Base-by-base conservation (phyloP, 202 grass and related monocot genomes). In the Bolboschoenoplectus hybrid region DNA sequence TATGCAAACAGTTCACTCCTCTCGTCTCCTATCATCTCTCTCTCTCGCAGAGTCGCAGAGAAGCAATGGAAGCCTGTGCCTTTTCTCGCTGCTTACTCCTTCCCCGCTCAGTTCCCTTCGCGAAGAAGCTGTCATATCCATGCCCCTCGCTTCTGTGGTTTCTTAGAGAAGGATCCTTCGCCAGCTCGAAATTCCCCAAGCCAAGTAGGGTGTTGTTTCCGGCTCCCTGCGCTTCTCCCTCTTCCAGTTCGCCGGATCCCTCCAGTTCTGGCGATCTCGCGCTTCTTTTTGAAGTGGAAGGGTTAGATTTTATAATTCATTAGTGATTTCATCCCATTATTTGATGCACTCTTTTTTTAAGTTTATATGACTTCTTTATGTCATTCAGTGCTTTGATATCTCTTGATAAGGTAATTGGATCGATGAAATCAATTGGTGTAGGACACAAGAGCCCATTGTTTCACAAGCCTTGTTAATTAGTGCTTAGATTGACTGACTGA, bases 241-340 rank as follows among this genome's bases (percentile, higher is more conserved):
- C 71, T 39, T 66, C 80, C 67, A 85, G 69, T 4, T 83, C 62
- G 43, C 14, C 64, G 60, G 65, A 76, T 65, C 61, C 55, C 77
- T 63, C 60, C 17, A 55, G 0, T 44, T 61, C 63, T 79, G 45
- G 81, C 34, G 74, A 87, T 6, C 51, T 98, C 62, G 91, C 86
- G 3, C 81, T 97, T 45, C 85, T 98, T 49, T 65, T 98, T 43
- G 93, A 98, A 89, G 93, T 98, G 1, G 93, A 95, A 91, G 93
- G 95, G 92, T 97, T 78, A 80, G 86, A 17, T 41, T 82, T 41
- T 11, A 14, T 13, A 32, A 5, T 11, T 66, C 13, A 40, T 67
- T 67, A 11, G 35, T 34, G 70, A 26, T 49, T 67, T 73, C 3
- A 14, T 51, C 13, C 13, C 4, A 50, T 34, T 32, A 32, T 45